A percentile compares a stretch with the other conserved stretches of the same genome.
Conservation (phyloP, 164 flowering plant genomes). For the Chloranthus sessilifolius region DNA sequence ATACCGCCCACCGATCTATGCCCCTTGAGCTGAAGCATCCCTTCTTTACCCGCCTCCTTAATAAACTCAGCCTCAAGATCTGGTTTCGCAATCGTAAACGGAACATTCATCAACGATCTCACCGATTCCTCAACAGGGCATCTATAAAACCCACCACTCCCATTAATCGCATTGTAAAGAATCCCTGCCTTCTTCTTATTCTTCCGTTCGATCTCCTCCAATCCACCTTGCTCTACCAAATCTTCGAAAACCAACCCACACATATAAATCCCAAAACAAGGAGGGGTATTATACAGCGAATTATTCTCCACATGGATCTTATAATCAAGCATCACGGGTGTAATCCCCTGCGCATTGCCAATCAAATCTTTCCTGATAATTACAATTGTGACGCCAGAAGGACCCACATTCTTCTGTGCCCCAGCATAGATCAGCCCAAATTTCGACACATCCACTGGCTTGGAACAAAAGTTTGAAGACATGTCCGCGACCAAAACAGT, state of each 20-base stretch:
- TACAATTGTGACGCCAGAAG: slow-evolving; percentile 89
- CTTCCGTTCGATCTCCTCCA: slow-evolving; percentile 84
- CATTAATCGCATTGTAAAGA: slow-evolving; percentile 70
- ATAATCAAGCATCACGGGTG: slow-evolving; percentile 94
- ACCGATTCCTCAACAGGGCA: slow-evolving; percentile 93
- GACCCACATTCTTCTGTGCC: slow-evolving; percentile 96
- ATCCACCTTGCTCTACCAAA: slow-evolving; percentile 69
- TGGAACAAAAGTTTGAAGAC: slow-evolving; percentile 37
- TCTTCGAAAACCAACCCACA: slow-evolving; percentile 66
- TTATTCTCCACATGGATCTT: slow-evolving; percentile 92
- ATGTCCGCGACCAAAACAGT: slow-evolving; percentile 29
- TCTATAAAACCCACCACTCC: slow-evolving; percentile 76
- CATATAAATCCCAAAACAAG: slow-evolving; percentile 57
- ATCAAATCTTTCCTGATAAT: slow-evolving; percentile 64
- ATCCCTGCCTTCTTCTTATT: slow-evolving; percentile 67
- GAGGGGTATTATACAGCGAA: slow-evolving; percentile 90
- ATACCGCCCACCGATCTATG: slow-evolving; percentile 97
- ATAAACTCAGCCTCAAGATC: slow-evolving; percentile 85
- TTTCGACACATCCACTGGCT: slow-evolving; percentile 57
- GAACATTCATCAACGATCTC: slow-evolving; percentile 96
- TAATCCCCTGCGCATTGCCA: slow-evolving; percentile 61
- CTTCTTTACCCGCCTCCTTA: slow-evolving; percentile 81
- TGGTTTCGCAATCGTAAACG: slow-evolving; percentile 80
- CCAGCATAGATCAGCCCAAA: slow-evolving; percentile 91
- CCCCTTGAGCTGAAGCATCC: slow-evolving; percentile 95